Percentiles rank a stretch among this genome's conserved stretches.
phyloP scores from a whole-genome alignment of 139 green algal genomes.

The Tetradesmus lagerheimii region DNA sequence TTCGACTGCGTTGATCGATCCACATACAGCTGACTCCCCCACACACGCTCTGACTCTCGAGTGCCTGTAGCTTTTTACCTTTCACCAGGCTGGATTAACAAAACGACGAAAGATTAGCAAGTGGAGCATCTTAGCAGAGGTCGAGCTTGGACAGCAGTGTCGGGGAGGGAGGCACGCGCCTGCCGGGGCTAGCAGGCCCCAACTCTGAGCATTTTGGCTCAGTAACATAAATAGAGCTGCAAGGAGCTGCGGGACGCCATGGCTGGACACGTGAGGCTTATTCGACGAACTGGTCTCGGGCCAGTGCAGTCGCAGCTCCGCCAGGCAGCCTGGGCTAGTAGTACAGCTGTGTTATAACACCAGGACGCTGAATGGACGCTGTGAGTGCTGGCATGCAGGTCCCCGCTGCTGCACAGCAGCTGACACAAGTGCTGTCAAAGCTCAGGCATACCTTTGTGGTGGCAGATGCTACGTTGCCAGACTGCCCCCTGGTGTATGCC shows the following conservation, averaged over 20 bases:
- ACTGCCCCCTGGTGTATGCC: slow-evolving; percentile 96
- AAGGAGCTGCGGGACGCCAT: neutral
- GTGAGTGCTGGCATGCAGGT: slow-evolving; percentile 53
- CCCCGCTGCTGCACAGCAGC: slow-evolving; percentile 67
- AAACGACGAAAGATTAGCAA: neutral
- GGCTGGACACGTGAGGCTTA: neutral
- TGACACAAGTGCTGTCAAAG: slow-evolving; percentile 87
- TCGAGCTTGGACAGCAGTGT: neutral
- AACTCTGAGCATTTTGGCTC: neutral
- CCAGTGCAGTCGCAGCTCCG: neutral
- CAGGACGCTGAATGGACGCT: neutral
- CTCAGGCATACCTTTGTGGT: slow-evolving; percentile 96
- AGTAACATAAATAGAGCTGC: neutral
- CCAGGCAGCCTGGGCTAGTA: slow-evolving; percentile 10
- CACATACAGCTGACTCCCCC: neutral
- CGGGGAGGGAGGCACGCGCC: neutral
- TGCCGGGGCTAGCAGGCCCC: neutral
- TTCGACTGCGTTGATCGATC: neutral
- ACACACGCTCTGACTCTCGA: neutral
- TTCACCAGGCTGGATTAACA: neutral
- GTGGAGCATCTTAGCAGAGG: neutral
- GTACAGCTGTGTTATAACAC: neutral
- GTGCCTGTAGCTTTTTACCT: neutral
- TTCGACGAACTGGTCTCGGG: neutral
- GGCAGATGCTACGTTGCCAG: slow-evolving; percentile 92